A percentile compares a stretch with the other conserved stretches of the same genome.
These are phyloP conservation scores for Pyrenula massariospora DNA, from an alignment of 495 filamentous ascomycete genomes.

Conservation along the genomic window DNA sequence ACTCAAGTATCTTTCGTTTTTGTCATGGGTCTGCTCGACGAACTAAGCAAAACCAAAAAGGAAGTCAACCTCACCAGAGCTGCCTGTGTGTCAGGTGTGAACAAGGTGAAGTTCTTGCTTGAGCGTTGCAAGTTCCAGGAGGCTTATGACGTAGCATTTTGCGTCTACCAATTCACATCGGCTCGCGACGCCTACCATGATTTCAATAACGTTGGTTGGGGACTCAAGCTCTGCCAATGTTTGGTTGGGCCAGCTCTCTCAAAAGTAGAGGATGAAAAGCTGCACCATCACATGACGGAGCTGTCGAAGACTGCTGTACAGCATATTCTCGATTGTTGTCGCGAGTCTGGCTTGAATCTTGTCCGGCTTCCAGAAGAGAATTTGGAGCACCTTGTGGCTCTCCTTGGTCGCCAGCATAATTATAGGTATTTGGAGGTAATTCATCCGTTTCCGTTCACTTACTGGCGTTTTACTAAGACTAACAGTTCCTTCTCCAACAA, in stretches of 20 bases:
- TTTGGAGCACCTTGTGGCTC: conserved; percentile 39
- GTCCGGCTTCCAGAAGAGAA: conserved; percentile 37
- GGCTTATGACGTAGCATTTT: conserved; percentile 39
- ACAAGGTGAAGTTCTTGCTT: conserved; percentile 28
- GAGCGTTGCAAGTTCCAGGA: conserved; percentile 31
- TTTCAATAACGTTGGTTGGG: conserved; percentile 33
- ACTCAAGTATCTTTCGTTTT: conserved; percentile 32
- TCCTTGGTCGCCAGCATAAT: conserved; percentile 47
- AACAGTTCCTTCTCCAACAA: conserved; percentile 35
- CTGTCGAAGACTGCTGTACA: conserved; percentile 42
- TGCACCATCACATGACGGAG: conserved; percentile 33
- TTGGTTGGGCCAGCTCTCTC: conserved; percentile 36
- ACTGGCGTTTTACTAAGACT: neutral
- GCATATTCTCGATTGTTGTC: conserved; percentile 37
- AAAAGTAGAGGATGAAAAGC: conserved; percentile 25
- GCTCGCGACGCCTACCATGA: conserved; percentile 39
- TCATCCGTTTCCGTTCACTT: neutral
- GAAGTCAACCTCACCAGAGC: conserved; percentile 25
- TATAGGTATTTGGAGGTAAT: conserved; percentile 47
- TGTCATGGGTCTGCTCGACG: conserved; percentile 36
- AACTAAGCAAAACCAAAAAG: conserved; percentile 27
- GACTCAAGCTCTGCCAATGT: conserved; percentile 43
- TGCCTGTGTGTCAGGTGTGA: conserved; percentile 21
- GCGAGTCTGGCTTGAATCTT: conserved; percentile 37
- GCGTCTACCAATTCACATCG: conserved; percentile 43